Conservation (phyloP, 2,329 filamentous ascomycete species). For the Rhinocladiella similis region DNA sequence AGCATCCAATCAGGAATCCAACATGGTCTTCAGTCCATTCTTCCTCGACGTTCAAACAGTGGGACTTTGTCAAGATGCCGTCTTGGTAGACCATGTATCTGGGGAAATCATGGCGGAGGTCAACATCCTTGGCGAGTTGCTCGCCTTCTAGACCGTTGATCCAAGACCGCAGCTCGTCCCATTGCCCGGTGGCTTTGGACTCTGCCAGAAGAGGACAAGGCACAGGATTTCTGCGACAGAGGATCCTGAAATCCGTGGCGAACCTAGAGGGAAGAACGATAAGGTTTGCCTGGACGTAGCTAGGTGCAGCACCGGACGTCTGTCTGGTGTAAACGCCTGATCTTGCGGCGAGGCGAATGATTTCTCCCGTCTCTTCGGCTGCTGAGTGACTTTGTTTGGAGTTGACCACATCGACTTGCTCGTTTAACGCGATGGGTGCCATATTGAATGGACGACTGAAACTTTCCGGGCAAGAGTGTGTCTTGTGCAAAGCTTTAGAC, state of each 20-base stretch:
- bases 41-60: conserved; percentile 45
- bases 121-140: conserved; percentile 46
- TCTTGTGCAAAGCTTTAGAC: no score
- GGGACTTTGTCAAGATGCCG: conserved; percentile 42
- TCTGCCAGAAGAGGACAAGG: conserved; percentile 62
- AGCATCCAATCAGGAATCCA: conserved; percentile 64
- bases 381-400: neutral
- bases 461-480: neutral
- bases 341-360: conserved; percentile 22
- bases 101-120: conserved; percentile 60
- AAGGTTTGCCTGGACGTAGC: conserved; percentile 62
- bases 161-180: conserved; percentile 41
- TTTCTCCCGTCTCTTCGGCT: conserved; percentile 15
- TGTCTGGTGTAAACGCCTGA: conserved; percentile 24
- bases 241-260: conserved; percentile 57
- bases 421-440: neutral
- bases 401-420: neutral
- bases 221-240: conserved; percentile 63
- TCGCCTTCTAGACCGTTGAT: conserved; percentile 33
- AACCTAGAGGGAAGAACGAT: conserved; percentile 59
- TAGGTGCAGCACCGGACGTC: conserved; percentile 58
- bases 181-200: conserved; percentile 47
- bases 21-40: conserved; percentile 62
- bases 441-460: neutral
- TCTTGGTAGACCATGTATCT: conserved; percentile 60